Conservation (phyloP, 345 rosid genomes). For the Bruguiera parviflora region DNA sequence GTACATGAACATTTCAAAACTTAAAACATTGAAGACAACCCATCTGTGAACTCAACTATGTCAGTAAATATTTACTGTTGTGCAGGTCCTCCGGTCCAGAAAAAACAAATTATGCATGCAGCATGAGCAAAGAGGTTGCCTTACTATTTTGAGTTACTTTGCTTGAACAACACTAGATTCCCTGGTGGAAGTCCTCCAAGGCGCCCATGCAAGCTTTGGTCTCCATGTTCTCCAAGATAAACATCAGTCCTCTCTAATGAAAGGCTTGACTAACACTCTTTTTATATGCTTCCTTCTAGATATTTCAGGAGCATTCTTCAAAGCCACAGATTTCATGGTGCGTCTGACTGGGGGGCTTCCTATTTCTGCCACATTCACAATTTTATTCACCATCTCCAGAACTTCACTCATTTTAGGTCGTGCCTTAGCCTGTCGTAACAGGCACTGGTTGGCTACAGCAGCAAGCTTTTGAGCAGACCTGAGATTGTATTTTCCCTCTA, state of each 20-base stretch:
- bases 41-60: too few relatives aligned
- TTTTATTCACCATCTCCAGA: slow-evolving; percentile 57
- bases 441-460: slow-evolving; percentile 72
- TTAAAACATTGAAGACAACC: too few relatives aligned
- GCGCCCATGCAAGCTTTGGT: slow-evolving; percentile 36
- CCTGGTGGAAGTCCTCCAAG: background rate
- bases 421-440: slow-evolving; percentile 51
- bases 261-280: slow-evolving; percentile 45
- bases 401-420: slow-evolving; percentile 87
- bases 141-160: too few relatives aligned
- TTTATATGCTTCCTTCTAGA: slow-evolving; percentile 46
- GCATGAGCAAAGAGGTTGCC: too few relatives aligned
- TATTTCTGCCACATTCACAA: slow-evolving; percentile 43
- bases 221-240: slow-evolving; percentile 49
- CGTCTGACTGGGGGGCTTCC: slow-evolving; percentile 34
- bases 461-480: slow-evolving; percentile 73
- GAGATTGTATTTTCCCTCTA: slow-evolving; percentile 62
- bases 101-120: too few relatives aligned
- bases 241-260: slow-evolving; percentile 49
- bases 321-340: slow-evolving; percentile 32
- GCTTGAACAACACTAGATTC: background rate
- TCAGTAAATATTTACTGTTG: too few relatives aligned
- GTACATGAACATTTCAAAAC: too few relatives aligned
- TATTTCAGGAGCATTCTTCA: slow-evolving; percentile 30
- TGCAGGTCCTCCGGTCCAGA: too few relatives aligned